These are phyloP conservation scores for Leishmania arabica DNA, from an alignment of 208 protist species.

Conservation along the genomic window DNA sequence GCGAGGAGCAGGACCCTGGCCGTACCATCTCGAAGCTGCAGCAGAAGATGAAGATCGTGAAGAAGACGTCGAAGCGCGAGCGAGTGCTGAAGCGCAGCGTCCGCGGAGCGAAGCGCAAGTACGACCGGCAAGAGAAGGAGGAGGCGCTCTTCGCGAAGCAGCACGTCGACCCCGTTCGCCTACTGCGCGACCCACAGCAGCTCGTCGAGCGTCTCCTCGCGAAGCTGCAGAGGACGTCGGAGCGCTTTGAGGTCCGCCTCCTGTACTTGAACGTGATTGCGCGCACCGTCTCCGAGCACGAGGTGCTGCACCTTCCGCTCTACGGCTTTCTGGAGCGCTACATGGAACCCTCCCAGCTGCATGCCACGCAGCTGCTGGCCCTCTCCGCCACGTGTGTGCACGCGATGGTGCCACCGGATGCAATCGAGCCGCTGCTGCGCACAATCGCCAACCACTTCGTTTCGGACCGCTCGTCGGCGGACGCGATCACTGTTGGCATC, in stretches of 20 bases:
- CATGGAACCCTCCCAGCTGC: conserved; percentile 96
- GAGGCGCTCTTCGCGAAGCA: conserved; percentile 83
- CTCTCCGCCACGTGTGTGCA: conserved; percentile 96
- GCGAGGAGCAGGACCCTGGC: conserved; percentile 74
- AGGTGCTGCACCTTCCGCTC: conserved; percentile 96
- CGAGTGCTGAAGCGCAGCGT: conserved; percentile 87
- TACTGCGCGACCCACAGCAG: conserved; percentile 96
- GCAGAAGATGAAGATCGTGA: conserved; percentile 93
- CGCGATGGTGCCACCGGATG: conserved; percentile 94
- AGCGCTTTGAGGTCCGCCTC: conserved; percentile 95
- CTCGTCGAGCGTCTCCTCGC: conserved; percentile 95
- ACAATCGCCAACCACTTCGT: conserved; percentile 97
- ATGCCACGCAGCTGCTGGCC: conserved; percentile 96
- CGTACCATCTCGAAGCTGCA: conserved; percentile 88
- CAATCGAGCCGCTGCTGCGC: conserved; percentile 90
- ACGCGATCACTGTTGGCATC: conserved; percentile 95
- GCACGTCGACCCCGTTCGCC: conserved; percentile 93
- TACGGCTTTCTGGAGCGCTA: conserved; percentile 97
- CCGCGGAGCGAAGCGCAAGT: conserved; percentile 66
- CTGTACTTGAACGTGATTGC: conserved; percentile 97
- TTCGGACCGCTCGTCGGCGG: conserved; percentile 89
- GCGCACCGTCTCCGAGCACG: conserved; percentile 93
- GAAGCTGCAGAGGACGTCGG: conserved; percentile 90
- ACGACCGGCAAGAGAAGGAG: conserved; percentile 84
- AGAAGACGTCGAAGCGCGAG: conserved; percentile 91